Percentiles rank a stretch among this genome's conserved stretches.
Conservation (phyloP, 495 filamentous ascomycete species). For the Elaphomyces granulatus region DNA sequence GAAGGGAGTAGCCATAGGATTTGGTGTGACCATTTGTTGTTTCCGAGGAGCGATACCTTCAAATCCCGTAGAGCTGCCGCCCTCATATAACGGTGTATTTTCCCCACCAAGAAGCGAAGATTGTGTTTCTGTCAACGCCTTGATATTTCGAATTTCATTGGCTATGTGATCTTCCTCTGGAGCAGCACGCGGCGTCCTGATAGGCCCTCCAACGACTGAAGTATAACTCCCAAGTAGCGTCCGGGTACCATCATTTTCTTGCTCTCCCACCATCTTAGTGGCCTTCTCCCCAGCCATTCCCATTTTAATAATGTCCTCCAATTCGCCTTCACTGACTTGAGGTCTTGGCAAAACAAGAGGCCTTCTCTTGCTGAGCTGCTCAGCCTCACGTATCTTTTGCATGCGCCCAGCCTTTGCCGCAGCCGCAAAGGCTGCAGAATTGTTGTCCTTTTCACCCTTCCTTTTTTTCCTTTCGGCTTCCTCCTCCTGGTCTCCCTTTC, state of each 20-base stretch:
- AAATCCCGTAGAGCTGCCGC: slow-evolving; percentile 70
- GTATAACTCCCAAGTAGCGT: slow-evolving; percentile 78
- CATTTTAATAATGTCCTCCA: slow-evolving; percentile 98
- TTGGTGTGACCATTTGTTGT: slow-evolving; percentile 75
- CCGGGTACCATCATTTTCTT: slow-evolving; percentile 77
- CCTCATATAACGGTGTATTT: slow-evolving; percentile 78
- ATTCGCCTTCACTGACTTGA: slow-evolving; percentile 80
- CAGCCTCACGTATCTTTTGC: slow-evolving; percentile 91
- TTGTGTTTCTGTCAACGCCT: slow-evolving; percentile 83
- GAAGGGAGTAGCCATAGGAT: slow-evolving; percentile 87
- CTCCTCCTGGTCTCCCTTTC: slow-evolving; percentile 80
- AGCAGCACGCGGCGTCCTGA: slow-evolving; percentile 78
- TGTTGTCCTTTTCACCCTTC: slow-evolving; percentile 70
- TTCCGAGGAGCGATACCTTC: slow-evolving; percentile 71
- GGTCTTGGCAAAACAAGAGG: slow-evolving; percentile 67
- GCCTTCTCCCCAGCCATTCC: slow-evolving; percentile 87
- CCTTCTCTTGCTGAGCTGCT: slow-evolving; percentile 86
- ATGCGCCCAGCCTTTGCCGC: slow-evolving; percentile 87
- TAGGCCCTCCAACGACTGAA: slow-evolving; percentile 68
- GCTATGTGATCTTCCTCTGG: slow-evolving; percentile 89
- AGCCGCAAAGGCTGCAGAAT: slow-evolving; percentile 71
- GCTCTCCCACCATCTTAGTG: slow-evolving; percentile 55
- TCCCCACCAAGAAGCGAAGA: slow-evolving; percentile 92
- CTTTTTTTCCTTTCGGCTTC: slow-evolving; percentile 68
- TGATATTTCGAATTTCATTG: slow-evolving; percentile 92